A percentile compares a stretch with the other conserved stretches of the same genome.
These are phyloP conservation scores for Peterozyma xylosa DNA, from an alignment of 805 yeast genomes.

Conservation along the genomic window DNA sequence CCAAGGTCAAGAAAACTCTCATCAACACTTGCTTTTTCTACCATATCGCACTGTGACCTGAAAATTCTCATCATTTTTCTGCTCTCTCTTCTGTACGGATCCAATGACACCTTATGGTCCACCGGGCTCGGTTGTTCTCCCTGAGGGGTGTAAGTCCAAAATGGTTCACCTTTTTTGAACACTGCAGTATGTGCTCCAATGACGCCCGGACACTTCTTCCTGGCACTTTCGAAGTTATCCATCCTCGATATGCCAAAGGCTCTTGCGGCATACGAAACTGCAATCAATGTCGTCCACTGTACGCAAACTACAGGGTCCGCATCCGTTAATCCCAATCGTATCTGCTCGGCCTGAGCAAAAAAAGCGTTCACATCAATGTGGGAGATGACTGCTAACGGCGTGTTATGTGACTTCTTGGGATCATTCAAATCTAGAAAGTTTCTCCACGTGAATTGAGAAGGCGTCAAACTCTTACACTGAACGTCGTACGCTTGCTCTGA, in stretches of 20 bases:
- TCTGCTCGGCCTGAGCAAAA: conserved; percentile 89
- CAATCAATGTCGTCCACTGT: conserved; percentile 88
- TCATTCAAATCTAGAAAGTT: conserved; percentile 44
- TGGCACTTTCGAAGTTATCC: conserved; percentile 64
- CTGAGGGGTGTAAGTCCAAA: conserved; percentile 65
- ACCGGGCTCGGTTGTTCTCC: conserved; percentile 50
- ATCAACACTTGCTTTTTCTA: conserved; percentile 94
- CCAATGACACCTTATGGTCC: conserved; percentile 77
- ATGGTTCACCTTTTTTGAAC: conserved; percentile 75
- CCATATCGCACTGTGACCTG: conserved; percentile 50
- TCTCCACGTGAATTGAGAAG: conserved; percentile 38
- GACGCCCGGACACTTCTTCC: conserved; percentile 66
- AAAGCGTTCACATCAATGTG: conserved; percentile 93
- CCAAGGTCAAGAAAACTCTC: conserved; percentile 89
- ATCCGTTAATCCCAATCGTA: conserved; percentile 54
- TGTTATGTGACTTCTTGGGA: conserved; percentile 38
- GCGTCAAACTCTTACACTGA: conserved; percentile 1
- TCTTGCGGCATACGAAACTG: conserved; percentile 87
- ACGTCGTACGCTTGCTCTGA: neutral
- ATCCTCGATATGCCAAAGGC: conserved; percentile 74
- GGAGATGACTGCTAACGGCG: conserved; percentile 73
- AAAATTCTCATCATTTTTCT: conserved; percentile 68
- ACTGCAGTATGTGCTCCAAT: conserved; percentile 90
- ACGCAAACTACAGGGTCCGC: conserved; percentile 88
- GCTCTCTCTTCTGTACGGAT: conserved; percentile 86